A percentile compares a stretch with the other conserved stretches of the same genome.
phyloP scores from a whole-genome alignment of 352 stramenopile genomes.

The Globisporangium cystogenes region DNA sequence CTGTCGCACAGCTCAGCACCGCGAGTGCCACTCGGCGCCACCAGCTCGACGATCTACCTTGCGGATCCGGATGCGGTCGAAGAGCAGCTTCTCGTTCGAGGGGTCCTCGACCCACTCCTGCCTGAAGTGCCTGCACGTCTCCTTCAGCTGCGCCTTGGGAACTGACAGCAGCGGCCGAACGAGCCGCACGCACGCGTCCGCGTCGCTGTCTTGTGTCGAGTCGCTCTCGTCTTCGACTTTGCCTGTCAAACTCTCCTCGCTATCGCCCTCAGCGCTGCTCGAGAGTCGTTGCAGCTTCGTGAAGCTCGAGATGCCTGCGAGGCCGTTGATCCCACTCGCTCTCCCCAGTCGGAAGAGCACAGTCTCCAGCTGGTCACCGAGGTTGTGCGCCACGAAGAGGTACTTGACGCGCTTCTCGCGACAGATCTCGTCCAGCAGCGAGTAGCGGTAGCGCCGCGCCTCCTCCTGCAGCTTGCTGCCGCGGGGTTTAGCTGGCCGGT shows the following conservation, averaged over 20 bases:
- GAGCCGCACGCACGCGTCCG: constrained; percentile 17
- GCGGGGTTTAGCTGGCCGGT: constrained; percentile 23
- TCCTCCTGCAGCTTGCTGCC: constrained; percentile 76
- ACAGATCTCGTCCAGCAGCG: constrained; percentile 50
- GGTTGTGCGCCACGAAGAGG: constrained; percentile 78
- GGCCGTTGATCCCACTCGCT: constrained; percentile 67
- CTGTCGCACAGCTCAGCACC: neutral
- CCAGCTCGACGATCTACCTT: constrained; percentile 30
- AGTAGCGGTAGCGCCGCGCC: constrained; percentile 62
- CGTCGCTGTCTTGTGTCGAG: neutral
- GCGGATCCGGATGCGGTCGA: constrained; percentile 79
- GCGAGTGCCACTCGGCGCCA: too few relatives aligned
- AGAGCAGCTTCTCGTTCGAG: constrained; percentile 70
- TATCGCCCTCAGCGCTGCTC: neutral
- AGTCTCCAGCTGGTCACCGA: constrained; percentile 77
- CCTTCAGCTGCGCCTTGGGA: constrained; percentile 52
- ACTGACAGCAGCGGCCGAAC: constrained; percentile 59
- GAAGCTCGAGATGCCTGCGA: constrained; percentile 52
- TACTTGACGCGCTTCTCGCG: constrained; percentile 39
- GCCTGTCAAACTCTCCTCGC: neutral
- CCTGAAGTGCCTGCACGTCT: constrained; percentile 62
- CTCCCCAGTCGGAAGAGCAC: constrained; percentile 72
- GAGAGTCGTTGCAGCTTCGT: constrained; percentile 18
- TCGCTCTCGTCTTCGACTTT: neutral
- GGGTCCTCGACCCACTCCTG: constrained; percentile 82